phyloP scores from a whole-genome alignment of 1,139 yeast genomes.

The Protomyces inundatus region DNA sequence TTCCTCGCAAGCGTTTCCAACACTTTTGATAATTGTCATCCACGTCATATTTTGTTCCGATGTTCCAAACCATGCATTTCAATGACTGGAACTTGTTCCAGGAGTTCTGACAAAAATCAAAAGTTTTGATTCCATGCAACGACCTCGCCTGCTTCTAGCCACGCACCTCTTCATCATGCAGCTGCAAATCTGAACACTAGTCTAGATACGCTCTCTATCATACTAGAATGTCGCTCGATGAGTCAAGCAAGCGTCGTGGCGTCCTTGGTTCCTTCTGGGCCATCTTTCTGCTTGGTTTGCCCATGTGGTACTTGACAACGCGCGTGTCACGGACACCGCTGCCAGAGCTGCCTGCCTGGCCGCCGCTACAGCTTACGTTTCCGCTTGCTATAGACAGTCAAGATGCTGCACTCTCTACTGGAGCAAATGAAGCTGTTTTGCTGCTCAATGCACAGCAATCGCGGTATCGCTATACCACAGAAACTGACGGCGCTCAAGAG shows the following conservation, averaged over 20 bases:
- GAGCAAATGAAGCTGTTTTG: constrained; percentile 52
- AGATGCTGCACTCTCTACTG: constrained; percentile 41
- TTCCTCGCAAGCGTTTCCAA: no score
- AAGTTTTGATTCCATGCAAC: no score
- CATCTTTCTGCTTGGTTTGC: constrained; percentile 59
- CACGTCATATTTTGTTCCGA: no score
- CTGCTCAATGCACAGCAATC: constrained; percentile 30
- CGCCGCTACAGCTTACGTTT: not conserved
- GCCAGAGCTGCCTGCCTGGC: constrained; percentile 43
- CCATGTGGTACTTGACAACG: constrained; percentile 68
- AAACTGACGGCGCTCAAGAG: constrained; percentile 40
- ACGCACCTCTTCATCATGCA: no score
- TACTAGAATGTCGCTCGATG: not conserved
- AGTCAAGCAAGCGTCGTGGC: constrained; percentile 2
- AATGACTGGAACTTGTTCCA: no score
- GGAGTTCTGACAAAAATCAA: no score
- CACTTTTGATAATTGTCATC: no score
- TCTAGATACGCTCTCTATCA: no score
- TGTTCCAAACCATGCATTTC: no score
- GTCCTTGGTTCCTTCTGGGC: constrained; percentile 26
- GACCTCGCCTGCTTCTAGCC: no score
- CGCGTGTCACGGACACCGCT: constrained; percentile 69
- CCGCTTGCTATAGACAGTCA: constrained; percentile 43
- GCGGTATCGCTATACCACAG: constrained; percentile 35
- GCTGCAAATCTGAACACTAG: no score